Conservation (phyloP, 2,329 filamentous ascomycete species). For the Colletotrichum falcatum region DNA sequence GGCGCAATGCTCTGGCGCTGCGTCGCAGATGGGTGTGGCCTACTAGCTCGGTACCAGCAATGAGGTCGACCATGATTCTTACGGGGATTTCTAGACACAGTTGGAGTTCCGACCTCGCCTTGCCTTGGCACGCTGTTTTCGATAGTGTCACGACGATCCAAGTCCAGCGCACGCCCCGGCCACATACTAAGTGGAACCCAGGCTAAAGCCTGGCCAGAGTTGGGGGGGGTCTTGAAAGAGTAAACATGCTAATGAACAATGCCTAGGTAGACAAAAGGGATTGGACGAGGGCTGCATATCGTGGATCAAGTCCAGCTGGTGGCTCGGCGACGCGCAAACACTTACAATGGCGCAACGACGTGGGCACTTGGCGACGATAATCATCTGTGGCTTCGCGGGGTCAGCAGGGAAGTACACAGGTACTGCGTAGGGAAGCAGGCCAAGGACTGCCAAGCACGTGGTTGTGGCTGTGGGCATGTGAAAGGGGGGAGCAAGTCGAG, state of each 20-base stretch:
- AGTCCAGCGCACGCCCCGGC: not conserved
- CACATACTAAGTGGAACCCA: not conserved
- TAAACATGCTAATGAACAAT: too few relatives aligned
- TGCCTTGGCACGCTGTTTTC: not conserved
- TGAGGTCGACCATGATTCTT: not conserved
- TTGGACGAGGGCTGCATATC: not conserved
- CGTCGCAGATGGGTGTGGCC: not conserved
- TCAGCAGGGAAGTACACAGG: conserved; percentile 33
- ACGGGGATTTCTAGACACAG: not conserved
- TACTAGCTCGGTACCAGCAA: not conserved
- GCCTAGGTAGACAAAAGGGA: not conserved
- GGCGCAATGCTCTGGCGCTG: not conserved
- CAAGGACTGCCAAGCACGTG: not conserved
- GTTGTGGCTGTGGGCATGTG: conserved; percentile 36
- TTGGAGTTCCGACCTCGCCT: not conserved
- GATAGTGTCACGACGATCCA: not conserved
- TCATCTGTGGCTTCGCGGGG: conserved; percentile 34
- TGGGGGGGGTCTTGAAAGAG: not conserved
- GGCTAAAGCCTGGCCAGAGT: not conserved
- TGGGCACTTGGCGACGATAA: conserved; percentile 30
- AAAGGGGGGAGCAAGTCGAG: conserved; percentile 7
- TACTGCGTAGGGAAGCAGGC: conserved; percentile 8
- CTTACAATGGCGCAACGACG: conserved; percentile 8
- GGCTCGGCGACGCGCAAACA: conserved; percentile 16
- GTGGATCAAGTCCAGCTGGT: not conserved